Conservation (phyloP, 1,284 basidiomycete species). For the Pyrrhoderma lamaoense region DNA sequence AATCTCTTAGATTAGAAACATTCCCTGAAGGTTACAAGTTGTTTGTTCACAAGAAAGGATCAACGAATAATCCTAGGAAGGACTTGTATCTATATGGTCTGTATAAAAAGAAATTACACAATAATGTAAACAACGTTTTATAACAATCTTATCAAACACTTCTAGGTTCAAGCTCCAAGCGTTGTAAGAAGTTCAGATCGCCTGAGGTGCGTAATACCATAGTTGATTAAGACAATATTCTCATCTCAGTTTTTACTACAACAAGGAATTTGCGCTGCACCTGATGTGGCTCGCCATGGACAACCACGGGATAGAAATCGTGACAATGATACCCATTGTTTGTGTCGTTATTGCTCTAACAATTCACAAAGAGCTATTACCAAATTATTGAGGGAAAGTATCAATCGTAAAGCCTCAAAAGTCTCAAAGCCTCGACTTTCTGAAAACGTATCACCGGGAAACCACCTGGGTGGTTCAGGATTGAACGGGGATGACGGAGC, state of each 20-base stretch:
- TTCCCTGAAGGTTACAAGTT: constrained; percentile 15
- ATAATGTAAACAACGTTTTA: no score
- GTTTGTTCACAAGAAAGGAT: constrained; percentile 12
- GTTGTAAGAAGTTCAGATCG: constrained; percentile 8
- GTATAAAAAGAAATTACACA: no score
- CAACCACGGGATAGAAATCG: constrained; percentile 4
- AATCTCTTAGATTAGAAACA: background rate
- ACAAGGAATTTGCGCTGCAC: constrained; percentile 14
- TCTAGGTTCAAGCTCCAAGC: no score
- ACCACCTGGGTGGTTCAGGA: no score
- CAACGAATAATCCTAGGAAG: constrained; percentile 8
- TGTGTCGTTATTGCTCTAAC: constrained; percentile 13
- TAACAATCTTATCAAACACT: constrained; percentile 1
- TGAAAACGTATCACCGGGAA: no score
- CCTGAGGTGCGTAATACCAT: constrained; percentile 7
- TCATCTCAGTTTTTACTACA: background rate
- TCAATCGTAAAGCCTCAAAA: no score
- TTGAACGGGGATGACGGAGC: no score
- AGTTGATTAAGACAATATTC: background rate
- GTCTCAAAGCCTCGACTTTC: no score
- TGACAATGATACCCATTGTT: constrained; percentile 5
- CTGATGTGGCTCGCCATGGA: constrained; percentile 16
- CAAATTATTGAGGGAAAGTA: background rate
- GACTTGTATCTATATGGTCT: constrained; percentile 16
- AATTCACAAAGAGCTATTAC: constrained; percentile 12